Base-by-base conservation (phyloP, 352 stramenopile species). In the Pythium vanterpoolii region DNA sequence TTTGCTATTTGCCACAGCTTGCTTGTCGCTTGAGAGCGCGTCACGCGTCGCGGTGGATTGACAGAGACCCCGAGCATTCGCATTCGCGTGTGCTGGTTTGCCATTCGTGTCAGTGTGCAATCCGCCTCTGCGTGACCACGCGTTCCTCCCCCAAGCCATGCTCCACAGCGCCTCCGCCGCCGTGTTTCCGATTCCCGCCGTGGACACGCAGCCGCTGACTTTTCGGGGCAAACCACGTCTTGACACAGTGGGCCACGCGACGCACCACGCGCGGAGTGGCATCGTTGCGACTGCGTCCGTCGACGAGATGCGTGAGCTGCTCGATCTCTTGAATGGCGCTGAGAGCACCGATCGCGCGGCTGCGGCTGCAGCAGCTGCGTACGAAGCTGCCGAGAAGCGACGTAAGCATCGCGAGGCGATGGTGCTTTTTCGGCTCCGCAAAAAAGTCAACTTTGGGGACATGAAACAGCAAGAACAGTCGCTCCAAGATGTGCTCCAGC, bases 391-490 rank as follows among this genome's bases (percentile, higher is more conserved):
- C 1, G 60, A 67, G 56, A 70, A 70, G 31, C 49, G 56, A 1
- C 63, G 63, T 28, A 64, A 66, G 42, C 64, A 71, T 28, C 56
- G 64, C 21, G 64, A 71, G 26, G 57, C 57, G 21, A 71, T 71
- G 64, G 55, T 65, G 57, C 56, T 61, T 6, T 71, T 64, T 33
- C 57, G 64, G 19, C 33, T 66, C 5, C 33, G 40, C 23, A 71
- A 71, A 46, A 64, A 64, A 27, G 53, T 38, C 24, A 61, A 58
- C 50, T 64, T 70, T 45, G 49, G 46, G 5, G 56, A 63, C 50
- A 63, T 70, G 54, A 40, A 53, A 23, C 65, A 65, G 39, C 38
- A 70, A 43, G 56, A 70, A 24, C 56, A 62, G 36, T 50, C 33
- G 34, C 63, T 70, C 14, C 63, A 61, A 19, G 63, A 62, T 11